Evolutionary conservation across 108 stramenopile species (phyloP), one percentile per base, ranked within the genome.

Genomic region (Schizochytrium sp.): DNA sequence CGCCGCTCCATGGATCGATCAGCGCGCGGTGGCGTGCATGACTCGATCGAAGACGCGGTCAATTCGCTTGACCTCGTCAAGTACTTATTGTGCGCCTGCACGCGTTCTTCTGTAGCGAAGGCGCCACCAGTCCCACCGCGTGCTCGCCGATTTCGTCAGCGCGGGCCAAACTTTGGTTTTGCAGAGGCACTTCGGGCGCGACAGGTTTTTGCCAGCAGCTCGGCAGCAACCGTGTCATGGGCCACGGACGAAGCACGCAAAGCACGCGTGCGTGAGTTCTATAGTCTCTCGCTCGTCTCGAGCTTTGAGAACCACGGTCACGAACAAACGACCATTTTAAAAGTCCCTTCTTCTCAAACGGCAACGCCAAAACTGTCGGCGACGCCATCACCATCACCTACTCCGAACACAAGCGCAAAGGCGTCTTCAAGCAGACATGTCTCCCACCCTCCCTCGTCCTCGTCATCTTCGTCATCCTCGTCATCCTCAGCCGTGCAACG

Each of bases 61-160:
- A 83, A 83, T 45, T 83, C 76, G 10, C 51, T 83, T 12, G 76
- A 83, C 51, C 51, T 83, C 25, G 76, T 53, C 76, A 83, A 83
- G 76, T 83, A 83, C 23, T 18, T 53, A 1, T 1, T 83, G 45
- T 47, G 45, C 51, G 51, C 48, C 19, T 53, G 8, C 12, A 5
- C 12, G 51, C 45, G 45, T 6, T 28, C 6, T 12, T 43, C n/a
- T 16, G 25, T 34, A 6, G 10, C 8, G 10, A 18, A 23, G 45
- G 45, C 48, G 12, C 76, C 76, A 12, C 48, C 76, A 0, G 25
- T 83, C 6, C 76, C 76, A 6, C 6, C n/a, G 12, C 12, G 23
- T 43, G 76, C 23, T 6, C 45, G 76, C 12, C 45, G 23, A 12
- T 83, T 53, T 4, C 45, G 76, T 18, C 48, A 47, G 45, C 45